Percentiles rank a stretch among this genome's conserved stretches.
phyloP scores from a whole-genome alignment of 1,284 basidiomycete species.

The Gomphus bonarii region DNA sequence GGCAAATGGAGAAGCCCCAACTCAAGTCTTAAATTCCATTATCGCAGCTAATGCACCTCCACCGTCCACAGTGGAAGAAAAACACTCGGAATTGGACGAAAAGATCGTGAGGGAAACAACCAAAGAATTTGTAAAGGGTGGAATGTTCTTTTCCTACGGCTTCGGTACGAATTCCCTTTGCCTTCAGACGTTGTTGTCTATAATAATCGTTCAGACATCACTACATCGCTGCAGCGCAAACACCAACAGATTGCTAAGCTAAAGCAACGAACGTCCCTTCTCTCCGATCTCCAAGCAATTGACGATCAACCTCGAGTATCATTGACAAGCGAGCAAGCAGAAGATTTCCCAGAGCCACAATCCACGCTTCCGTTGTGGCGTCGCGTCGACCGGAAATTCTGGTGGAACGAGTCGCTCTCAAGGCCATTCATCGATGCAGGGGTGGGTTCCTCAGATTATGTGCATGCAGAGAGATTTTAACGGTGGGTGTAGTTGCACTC shows the following conservation, averaged over 20 bases:
- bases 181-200: conserved; percentile 44
- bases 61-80: conserved; percentile 50
- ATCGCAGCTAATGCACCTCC: conserved; percentile 46
- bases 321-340: conserved; percentile 28
- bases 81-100: conserved; percentile 59
- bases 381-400: conserved; percentile 73
- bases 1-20: conserved; percentile 25
- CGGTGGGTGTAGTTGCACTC: conserved; percentile 49
- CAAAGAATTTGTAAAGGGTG: conserved; percentile 60
- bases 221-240: conserved; percentile 70
- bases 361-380: conserved; percentile 73
- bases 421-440: conserved; percentile 69
- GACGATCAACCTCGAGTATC: conserved; percentile 17
- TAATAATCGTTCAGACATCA: conserved; percentile 44
- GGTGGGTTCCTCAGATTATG: conserved; percentile 28
- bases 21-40: conserved; percentile 42
- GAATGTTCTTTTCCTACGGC: conserved; percentile 73
- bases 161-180: conserved; percentile 41
- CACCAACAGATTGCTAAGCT: conserved; percentile 50
- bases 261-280: conserved; percentile 42
- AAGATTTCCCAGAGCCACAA: conserved; percentile 57
- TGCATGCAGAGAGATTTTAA: background rate
- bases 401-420: conserved; percentile 83
- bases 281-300: conserved; percentile 44
- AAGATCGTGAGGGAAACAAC: conserved; percentile 70